Conservation (phyloP, 2,329 filamentous ascomycete species). For the Diaporthe ilicicola region DNA sequence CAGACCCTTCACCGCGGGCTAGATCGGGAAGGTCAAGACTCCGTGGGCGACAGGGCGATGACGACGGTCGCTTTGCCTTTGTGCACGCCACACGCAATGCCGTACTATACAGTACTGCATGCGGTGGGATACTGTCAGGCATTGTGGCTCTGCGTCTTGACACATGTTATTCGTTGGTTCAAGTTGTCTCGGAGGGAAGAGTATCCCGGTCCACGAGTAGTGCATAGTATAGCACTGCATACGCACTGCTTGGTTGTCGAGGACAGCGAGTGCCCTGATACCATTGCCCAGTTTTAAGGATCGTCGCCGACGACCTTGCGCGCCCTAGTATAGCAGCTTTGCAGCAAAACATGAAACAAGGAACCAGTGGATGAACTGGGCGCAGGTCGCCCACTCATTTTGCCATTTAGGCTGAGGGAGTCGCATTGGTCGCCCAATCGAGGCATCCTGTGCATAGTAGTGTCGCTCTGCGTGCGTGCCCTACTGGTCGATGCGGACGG, state of each 20-base stretch:
- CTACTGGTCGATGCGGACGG: constrained; percentile 2
- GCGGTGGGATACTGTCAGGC: not conserved
- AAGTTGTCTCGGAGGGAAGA: not conserved
- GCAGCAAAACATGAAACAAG: constrained; percentile 24
- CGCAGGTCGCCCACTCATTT: not conserved
- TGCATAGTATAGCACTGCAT: not conserved
- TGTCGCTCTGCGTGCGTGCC: not conserved
- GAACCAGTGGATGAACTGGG: not conserved
- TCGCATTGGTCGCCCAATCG: constrained; percentile 22
- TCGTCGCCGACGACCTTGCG: not conserved
- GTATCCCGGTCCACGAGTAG: not conserved
- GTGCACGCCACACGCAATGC: not conserved
- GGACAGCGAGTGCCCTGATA: not conserved
- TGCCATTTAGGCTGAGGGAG: constrained; percentile 23
- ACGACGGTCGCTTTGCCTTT: constrained; percentile 9
- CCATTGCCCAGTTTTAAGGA: not conserved
- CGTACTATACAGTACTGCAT: not conserved
- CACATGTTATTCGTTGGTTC: constrained; percentile 15
- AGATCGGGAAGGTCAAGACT: constrained; percentile 5
- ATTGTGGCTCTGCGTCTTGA: not conserved
- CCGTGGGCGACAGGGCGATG: constrained; percentile 14
- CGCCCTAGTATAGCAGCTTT: not conserved
- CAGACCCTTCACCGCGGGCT: constrained; percentile 14
- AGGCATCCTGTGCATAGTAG: constrained; percentile 19
- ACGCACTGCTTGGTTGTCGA: constrained; percentile 6